Evolutionary conservation across 495 filamentous ascomycete species (phyloP).

Genomic region (Penicillium chermesinum): DNA sequence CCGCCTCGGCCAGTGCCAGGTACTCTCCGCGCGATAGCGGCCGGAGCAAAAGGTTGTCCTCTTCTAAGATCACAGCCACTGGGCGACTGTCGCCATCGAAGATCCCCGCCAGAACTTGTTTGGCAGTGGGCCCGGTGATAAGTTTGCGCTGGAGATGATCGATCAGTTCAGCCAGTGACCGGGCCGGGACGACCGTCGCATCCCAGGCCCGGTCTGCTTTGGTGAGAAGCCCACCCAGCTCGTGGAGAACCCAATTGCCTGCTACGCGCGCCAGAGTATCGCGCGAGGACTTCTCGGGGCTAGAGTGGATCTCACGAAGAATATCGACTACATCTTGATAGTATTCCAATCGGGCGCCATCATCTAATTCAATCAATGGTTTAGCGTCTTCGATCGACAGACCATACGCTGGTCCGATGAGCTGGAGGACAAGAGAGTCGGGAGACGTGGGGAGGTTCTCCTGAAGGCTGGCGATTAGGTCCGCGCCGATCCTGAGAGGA

Average conservation of each 20-base stretch:
- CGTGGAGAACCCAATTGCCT: slow-evolving; percentile 75
- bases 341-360: slow-evolving; percentile 75
- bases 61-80: slow-evolving; percentile 56
- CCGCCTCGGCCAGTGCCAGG: slow-evolving; percentile 34
- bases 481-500: slow-evolving; percentile 68
- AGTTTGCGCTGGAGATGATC: slow-evolving; percentile 54
- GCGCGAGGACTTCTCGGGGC: slow-evolving; percentile 23
- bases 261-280: slow-evolving; percentile 38
- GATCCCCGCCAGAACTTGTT: slow-evolving; percentile 60
- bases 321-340: slow-evolving; percentile 67
- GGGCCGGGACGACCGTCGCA: slow-evolving; percentile 50
- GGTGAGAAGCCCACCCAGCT: slow-evolving; percentile 71
- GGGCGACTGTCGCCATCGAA: slow-evolving; percentile 51
- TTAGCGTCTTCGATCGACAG: slow-evolving; percentile 83
- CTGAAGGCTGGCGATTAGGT: slow-evolving; percentile 59
- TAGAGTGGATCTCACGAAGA: slow-evolving; percentile 38
- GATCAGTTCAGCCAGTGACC: slow-evolving; percentile 63
- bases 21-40: slow-evolving; percentile 51
- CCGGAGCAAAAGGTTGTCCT: slow-evolving; percentile 59
- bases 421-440: slow-evolving; percentile 58
- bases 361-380: slow-evolving; percentile 70
- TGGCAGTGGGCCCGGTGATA: slow-evolving; percentile 74
- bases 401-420: slow-evolving; percentile 51
- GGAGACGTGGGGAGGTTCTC: slow-evolving; percentile 60
- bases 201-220: slow-evolving; percentile 50